Evolutionary conservation across 2,329 filamentous ascomycete species (phyloP).

Genomic region (Monascus ruber): DNA sequence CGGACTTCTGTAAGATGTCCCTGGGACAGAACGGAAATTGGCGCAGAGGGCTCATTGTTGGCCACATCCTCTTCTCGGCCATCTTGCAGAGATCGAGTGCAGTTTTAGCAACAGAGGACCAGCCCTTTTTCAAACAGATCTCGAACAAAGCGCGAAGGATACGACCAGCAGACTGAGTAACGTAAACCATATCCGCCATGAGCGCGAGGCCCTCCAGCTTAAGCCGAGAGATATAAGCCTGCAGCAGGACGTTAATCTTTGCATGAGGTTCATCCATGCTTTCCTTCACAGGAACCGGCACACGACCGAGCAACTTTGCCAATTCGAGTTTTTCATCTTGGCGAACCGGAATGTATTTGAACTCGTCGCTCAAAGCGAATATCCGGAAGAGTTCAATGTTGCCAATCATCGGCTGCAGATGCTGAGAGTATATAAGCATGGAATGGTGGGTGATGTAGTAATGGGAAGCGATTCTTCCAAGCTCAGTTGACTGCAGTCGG

Average conservation of each 20-base stretch:
- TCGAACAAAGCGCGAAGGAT: conserved; percentile 93
- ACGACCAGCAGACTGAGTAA: conserved; percentile 93
- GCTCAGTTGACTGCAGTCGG: conserved; percentile 77
- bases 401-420: conserved; percentile 85
- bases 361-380: conserved; percentile 91
- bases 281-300: conserved; percentile 95
- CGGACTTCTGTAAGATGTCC: conserved; percentile 83
- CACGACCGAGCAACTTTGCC: conserved; percentile 75
- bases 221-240: conserved; percentile 91
- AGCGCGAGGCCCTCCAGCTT: conserved; percentile 87
- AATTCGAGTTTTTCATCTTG: conserved; percentile 97
- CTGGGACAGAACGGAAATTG: conserved; percentile 75
- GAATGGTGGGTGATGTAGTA: conserved; percentile 97
- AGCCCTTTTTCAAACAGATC: conserved; percentile 93
- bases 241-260: conserved; percentile 94
- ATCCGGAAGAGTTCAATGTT: conserved; percentile 94
- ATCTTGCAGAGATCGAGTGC: conserved; percentile 95
- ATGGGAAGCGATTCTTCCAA: conserved; percentile 90
- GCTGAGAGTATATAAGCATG: conserved; percentile 93
- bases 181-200: conserved; percentile 98
- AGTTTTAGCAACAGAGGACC: conserved; percentile 84
- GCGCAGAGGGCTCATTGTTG: conserved; percentile 89
- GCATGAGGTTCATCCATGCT: conserved; percentile 92
- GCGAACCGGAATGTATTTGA: conserved; percentile 96
- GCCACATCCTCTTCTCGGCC: conserved; percentile 99